Conservation (phyloP, 2,329 filamentous ascomycete species). For the Microthyrium microscopicum region DNA sequence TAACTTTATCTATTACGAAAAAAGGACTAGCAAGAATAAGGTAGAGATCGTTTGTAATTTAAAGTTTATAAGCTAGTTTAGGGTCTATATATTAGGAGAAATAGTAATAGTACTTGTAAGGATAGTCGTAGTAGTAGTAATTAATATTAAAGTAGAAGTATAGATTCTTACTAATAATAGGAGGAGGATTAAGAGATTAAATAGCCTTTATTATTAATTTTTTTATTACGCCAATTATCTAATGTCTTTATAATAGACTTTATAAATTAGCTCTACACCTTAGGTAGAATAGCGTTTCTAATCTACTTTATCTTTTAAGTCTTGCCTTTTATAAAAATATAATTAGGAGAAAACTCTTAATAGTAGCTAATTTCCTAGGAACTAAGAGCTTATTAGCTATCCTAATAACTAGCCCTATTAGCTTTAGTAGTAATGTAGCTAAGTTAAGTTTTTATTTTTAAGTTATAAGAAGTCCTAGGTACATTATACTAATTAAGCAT, state of each 20-base stretch:
- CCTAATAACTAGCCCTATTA: background rate
- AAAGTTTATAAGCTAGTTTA: too few species aligned
- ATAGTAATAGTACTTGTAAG: too few species aligned
- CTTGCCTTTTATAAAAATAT: background rate
- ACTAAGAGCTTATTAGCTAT: background rate
- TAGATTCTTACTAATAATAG: too few species aligned
- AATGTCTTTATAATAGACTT: background rate
- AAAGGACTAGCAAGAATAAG: too few species aligned
- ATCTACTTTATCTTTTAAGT: background rate
- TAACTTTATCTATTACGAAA: too few species aligned
- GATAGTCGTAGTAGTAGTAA: too few species aligned
- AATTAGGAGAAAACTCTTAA: background rate
- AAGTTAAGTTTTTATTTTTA: too few species aligned
- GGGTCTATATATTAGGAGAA: too few species aligned
- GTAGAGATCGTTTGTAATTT: too few species aligned
- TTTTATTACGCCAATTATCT: background rate
- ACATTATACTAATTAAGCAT: background rate
- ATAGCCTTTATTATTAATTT: conserved; percentile 2
- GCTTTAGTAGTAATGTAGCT: too few species aligned
- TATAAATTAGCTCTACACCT: conserved; percentile 1
- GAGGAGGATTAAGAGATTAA: too few species aligned
- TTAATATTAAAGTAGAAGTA: too few species aligned
- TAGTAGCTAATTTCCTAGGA: background rate
- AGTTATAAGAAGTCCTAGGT: background rate
- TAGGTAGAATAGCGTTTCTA: conserved; percentile 5